Conservation (phyloP, 805 yeast species). For the Barnettozyma salicaria region DNA sequence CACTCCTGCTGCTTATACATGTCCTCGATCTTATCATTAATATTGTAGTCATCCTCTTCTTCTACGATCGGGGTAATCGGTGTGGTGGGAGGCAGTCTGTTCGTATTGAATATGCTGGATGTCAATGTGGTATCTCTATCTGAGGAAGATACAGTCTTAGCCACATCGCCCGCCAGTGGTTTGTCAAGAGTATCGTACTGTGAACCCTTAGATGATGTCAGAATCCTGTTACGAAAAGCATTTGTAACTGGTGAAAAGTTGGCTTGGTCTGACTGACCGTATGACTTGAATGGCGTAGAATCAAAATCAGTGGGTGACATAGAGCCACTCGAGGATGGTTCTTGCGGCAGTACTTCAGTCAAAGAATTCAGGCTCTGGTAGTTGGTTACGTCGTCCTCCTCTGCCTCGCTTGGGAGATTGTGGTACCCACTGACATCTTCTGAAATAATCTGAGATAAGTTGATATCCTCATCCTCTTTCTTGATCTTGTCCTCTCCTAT, state of each 20-base stretch:
- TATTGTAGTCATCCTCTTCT: conserved; percentile 20
- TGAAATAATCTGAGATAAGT: neutral
- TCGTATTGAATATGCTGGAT: conserved; percentile 17
- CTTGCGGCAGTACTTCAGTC: too few relatives aligned
- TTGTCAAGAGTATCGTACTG: too few relatives aligned
- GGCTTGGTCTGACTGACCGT: neutral
- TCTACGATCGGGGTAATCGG: conserved; percentile 21
- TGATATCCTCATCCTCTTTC: neutral
- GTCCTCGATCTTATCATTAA: too few relatives aligned
- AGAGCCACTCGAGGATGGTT: too few relatives aligned
- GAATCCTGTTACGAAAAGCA: conserved; percentile 18
- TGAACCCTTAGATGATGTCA: neutral
- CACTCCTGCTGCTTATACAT: too few relatives aligned
- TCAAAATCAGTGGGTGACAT: too few relatives aligned
- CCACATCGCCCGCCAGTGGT: too few relatives aligned
- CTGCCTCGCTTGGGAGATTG: conserved; percentile 12
- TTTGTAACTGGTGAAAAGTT: conserved; percentile 14
- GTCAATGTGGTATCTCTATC: conserved; percentile 5
- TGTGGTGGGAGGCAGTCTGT: conserved; percentile 14
- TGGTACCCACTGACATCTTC: neutral
- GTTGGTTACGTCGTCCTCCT: conserved; percentile 18
- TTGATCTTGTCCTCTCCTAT: conserved; percentile 6
- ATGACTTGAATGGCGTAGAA: conserved; percentile 2
- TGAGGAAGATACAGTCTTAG: neutral
- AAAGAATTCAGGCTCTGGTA: conserved; percentile 17